Evolutionary conservation across 257 asterid species (phyloP), one percentile per base, ranked within the genome.

Genomic region (Petrea volubilis): DNA sequence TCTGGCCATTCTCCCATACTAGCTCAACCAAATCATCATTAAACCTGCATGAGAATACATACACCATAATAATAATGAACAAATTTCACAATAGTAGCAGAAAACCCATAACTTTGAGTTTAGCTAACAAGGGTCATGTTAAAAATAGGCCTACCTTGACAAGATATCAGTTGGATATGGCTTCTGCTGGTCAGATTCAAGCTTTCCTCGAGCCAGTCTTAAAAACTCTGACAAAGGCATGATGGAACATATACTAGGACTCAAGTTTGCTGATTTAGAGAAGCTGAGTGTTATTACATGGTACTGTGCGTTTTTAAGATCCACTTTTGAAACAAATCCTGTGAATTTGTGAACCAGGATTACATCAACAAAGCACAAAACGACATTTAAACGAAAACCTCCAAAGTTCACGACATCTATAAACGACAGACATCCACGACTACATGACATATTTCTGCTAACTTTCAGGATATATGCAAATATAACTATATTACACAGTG

Each of bases 181-280:
- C 58, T 47, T 84, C 64, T 68, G 87, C 40, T 81, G 87, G 43
- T 75, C 71, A 68, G 88, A 79, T 70, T 84, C 96, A 65, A 78
- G 82, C 73, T 86, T 87, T 60, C 86, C 88, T 65, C 86, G 80
- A 65, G 89, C 88, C 93, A 90, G 68, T 73, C 92, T 85, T 79
- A 87, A 76, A 27, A 88, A 90, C 88, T 95, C 98, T 3, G 89
- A 86, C 52, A 92, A 89, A 68, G 99, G 97, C 96, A 95, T 90
- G 81, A 51, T 70, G 78, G 58, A 68, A 76, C 56, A 47, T 49
- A 64, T 17, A 46, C 62, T 69, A 67, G 36, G n/a, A 56, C 67
- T 63, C 50, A 70, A 74, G 55, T 51, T 47, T 53, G 60, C 49
- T 56, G 17, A 72, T 24, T 55, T 59, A 46, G 18, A 59, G 70